Conservation (phyloP, 805 yeast genomes). For the Cyberlindnera bimundalis region DNA sequence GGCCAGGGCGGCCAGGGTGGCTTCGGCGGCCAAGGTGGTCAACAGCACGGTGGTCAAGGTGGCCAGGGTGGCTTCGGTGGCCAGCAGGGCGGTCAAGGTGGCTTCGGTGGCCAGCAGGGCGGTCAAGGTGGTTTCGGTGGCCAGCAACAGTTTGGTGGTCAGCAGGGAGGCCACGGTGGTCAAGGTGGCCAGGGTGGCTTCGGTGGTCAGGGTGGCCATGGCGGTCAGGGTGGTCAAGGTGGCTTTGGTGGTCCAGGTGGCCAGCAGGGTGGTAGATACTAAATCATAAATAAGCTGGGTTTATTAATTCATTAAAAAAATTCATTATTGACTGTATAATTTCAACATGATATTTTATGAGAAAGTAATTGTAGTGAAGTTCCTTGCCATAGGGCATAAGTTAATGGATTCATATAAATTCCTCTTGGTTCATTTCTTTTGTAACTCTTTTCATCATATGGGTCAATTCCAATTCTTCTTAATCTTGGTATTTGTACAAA, state of each 20-base stretch:
- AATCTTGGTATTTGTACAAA: conserved; percentile 21
- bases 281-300: no score
- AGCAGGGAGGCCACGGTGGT: background rate
- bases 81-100: background rate
- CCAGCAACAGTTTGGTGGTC: background rate
- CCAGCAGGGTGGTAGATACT: background rate
- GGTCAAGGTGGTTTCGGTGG: background rate
- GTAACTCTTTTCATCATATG: conserved; percentile 12
- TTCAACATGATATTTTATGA: background rate
- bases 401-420: conserved; percentile 19
- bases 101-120: conserved; percentile 1
- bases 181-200: conserved; percentile 1
- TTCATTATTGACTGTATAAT: background rate
- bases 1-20: conserved; percentile 1
- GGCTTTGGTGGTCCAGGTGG: background rate
- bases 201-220: background rate
- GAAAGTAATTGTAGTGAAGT: conserved; percentile 6
- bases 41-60: no score
- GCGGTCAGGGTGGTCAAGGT: background rate
- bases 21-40: no score
- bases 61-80: no score
- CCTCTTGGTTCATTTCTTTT: conserved; percentile 9
- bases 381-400: conserved; percentile 17
- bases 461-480: conserved; percentile 5
- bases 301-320: no score